Evolutionary conservation across 2,329 filamentous ascomycete species (phyloP), one percentile per base, ranked within the genome.

Genomic region (Phyllosticta citriasiana): DNA sequence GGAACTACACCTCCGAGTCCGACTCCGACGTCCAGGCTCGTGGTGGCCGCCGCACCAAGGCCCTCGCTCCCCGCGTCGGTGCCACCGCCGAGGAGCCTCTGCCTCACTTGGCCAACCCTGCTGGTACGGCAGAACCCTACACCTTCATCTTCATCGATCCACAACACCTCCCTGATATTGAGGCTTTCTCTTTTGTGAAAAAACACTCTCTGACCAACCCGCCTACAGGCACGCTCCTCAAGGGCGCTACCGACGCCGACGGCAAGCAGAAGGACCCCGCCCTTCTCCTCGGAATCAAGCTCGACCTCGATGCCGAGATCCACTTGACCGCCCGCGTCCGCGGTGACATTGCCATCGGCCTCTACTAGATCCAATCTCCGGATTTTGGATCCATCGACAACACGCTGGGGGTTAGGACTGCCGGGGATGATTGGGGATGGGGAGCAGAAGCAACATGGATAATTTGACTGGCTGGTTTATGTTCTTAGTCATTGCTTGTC

Each of bases 301-400:
- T 86, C 40, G 83, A 86, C 68, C 72, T 85, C 22, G 83, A 86
- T 70, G 83, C 83, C 14, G 83, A 85, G 69, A 80, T 85, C 53
- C 82, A 86, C 69, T 72, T 85, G 64, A 85, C 82, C 19, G 83
- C 83, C 56, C 73, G 83, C 57, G 77, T 85, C 63, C 77, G 82
- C 55, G 83, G 83, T 77, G 83, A 86, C 69, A 84, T 85, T 67
- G 78, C 80, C 22, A 78, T 86, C 64, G 82, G 82, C 54, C 71
- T 84, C 66, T 84, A 84, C 70, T 84, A 74, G 69, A 22, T 50
- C n/a, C 51, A 53, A n/a, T n/a, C 47, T 30, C 4, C 27, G 27
- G 27, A 30, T 30, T 14, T 40, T 12, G 33, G 33, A 40, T 40
- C 33, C 33, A 12, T 12, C 33, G 19, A 22, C 19, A 40, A 40